A percentile compares a stretch with the other conserved stretches of the same genome.
phyloP scores from a whole-genome alignment of 2,329 filamentous ascomycete genomes.

The Chaetoscypha palmicola region DNA sequence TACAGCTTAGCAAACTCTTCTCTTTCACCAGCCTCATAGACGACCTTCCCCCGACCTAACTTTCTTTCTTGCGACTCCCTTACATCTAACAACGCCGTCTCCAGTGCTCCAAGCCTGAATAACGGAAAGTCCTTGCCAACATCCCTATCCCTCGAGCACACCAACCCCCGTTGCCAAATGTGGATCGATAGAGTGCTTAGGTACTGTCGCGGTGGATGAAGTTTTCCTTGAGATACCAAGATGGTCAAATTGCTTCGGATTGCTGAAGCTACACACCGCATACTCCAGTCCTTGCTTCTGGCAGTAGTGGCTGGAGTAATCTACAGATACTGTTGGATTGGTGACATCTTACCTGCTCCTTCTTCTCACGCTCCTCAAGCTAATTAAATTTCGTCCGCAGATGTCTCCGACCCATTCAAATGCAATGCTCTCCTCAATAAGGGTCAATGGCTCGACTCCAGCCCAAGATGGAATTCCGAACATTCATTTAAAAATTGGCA shows the following conservation, averaged over 20 bases:
- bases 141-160: too few relatives aligned
- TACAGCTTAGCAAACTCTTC: too few relatives aligned
- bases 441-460: constrained; percentile 42
- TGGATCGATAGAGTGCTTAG: neutral
- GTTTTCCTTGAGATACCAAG: neutral
- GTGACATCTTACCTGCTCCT: too few relatives aligned
- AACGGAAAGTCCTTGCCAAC: too few relatives aligned
- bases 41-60: too few relatives aligned
- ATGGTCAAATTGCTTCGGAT: constrained; percentile 1
- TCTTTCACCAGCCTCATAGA: too few relatives aligned
- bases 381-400: constrained; percentile 14
- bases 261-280: constrained; percentile 10
- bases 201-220: neutral
- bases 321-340: constrained; percentile 29
- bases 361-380: neutral
- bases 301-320: constrained; percentile 21
- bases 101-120: too few relatives aligned
- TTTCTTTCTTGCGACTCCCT: too few relatives aligned
- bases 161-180: too few relatives aligned
- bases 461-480: constrained; percentile 24
- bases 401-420: constrained; percentile 42
- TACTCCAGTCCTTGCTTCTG: constrained; percentile 18
- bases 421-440: constrained; percentile 44
- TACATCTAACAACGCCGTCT: too few relatives aligned
- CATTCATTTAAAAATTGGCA: constrained; percentile 46